Evolutionary conservation across 75 land plant species (phyloP).

Genomic region (Selaginella tamariscina): DNA sequence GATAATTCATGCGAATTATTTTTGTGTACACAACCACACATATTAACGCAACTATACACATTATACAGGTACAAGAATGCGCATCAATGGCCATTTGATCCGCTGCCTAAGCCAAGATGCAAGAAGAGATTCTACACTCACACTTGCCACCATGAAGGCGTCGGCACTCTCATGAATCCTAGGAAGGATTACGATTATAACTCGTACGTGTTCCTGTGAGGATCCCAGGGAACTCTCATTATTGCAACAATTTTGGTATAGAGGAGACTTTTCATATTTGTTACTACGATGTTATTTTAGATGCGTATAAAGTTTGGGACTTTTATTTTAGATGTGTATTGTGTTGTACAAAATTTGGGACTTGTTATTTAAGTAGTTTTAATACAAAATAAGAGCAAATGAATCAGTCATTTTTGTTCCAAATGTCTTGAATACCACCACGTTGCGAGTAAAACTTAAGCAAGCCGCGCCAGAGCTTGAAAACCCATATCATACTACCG

Average conservation of each 20-base stretch:
- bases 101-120: neutral
- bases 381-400: too few relatives aligned
- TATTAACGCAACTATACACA: too few relatives aligned
- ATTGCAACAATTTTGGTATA: neutral
- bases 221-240: neutral
- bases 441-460: conserved; percentile 10
- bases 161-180: neutral
- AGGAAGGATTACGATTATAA: neutral
- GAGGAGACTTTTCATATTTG: too few relatives aligned
- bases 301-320: too few relatives aligned
- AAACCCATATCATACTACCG: conserved; percentile 61
- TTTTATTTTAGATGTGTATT: too few relatives aligned
- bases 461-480: conserved; percentile 50
- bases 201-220: neutral
- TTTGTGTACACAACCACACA: too few relatives aligned
- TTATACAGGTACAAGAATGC: neutral
- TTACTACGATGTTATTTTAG: too few relatives aligned
- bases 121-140: neutral
- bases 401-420: too few relatives aligned
- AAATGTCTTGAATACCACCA: too few relatives aligned
- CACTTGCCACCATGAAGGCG: neutral
- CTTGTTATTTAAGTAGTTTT: too few relatives aligned
- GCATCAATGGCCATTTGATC: neutral
- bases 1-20: too few relatives aligned
- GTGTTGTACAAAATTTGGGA: too few relatives aligned